Base-by-base conservation (phyloP, 352 stramenopile species). In the Pythium dissimile region DNA sequence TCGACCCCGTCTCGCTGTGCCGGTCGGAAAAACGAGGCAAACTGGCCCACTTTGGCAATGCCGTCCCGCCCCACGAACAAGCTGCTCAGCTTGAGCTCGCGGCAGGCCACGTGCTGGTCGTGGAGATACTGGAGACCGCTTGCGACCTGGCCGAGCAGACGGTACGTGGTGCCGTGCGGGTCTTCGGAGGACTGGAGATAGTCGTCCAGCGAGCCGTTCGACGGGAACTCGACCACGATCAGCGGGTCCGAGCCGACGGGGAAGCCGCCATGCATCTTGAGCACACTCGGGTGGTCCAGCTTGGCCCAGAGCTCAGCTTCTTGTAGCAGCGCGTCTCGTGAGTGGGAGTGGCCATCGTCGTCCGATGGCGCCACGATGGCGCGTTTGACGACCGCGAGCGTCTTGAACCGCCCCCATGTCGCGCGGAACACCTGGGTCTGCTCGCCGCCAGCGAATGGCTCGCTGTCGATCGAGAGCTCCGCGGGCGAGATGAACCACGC, bases 1-100 rank as follows among this genome's bases (percentile, higher is more conserved):
- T 26, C 18, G 1, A 18, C 9, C 10, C 37, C 16, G 20, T 32
- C 16, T 1, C 18, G 11, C 9, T 23, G 34, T 2, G 38, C 28
- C 7, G 21, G 8, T 12, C 71, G 28, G 1, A 73, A 77, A 27
- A 84, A 81, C 10, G 65, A 81, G 6, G 53, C 48, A 23, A 88
- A 58, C 44, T 75, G 82, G 20, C 70, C 72, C 9, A 91, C 44
- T 62, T 80, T 77, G 18, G 73, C 78, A 50, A 76, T 65, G 10
- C 79, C 77, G 54, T 89, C 76, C 44, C 73, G 64, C 28, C 75
- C 77, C 37, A 91, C 72, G 15, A 80, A 59, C 57, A 91, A 75
- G 30, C 26, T 64, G 50, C 50, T 62, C 27, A 64, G 55, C 54
- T 73, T 74, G 34, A 91, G 51, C 46, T 87, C 77, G 31, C 67